Evolutionary conservation across 441 rosid genomes (phyloP), one percentile per base, ranked within the genome.

Genomic region (Pelargonium cotyledonis): DNA sequence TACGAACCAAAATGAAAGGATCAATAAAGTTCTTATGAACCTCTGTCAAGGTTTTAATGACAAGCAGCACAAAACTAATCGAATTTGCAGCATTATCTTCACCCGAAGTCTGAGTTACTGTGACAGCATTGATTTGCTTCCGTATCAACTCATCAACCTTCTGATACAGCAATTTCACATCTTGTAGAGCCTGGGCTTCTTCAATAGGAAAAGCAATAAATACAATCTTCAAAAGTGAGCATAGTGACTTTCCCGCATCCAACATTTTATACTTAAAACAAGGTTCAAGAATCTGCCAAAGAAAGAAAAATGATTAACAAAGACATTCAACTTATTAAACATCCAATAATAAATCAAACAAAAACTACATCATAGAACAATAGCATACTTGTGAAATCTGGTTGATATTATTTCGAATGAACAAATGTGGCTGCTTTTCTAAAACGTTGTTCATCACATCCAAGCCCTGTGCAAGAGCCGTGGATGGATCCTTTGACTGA

Each of bases 391-490:
- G 99, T 75, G 95, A 88, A 70, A 95, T 95, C 78, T 89, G 98
- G 79, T 74, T 84, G 77, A 90, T 83, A 79, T 95, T 95, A 82
- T 95, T 95, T 80, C 83, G 85, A 68, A 92, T 86, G 81, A 95
- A 95, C 69, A 92, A 80, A 72, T 88, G 98, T 4, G 98, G 97
- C 77, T 95, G 99, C 83, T 92, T 92, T 81, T 95, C 99, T 77
- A 95, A 82, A 78, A 95, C 94, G 73, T 88, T 95, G 85, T 95
- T 95, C 99, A 95, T 92, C 76, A 95, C 96, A 76, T 92, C 97
- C 85, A 95, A 89, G 68, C 98, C 98, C 78, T 95, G 96, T 38
- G 95, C 87, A 81, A 95, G 96, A 68, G 95, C 89, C 21, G 95
- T 86, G 43, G 99, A 90, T 73, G 98, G 99, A 76, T 95, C 97